phyloP scores from a whole-genome alignment of 2,329 filamentous ascomycete species.

The Fusarium udum region DNA sequence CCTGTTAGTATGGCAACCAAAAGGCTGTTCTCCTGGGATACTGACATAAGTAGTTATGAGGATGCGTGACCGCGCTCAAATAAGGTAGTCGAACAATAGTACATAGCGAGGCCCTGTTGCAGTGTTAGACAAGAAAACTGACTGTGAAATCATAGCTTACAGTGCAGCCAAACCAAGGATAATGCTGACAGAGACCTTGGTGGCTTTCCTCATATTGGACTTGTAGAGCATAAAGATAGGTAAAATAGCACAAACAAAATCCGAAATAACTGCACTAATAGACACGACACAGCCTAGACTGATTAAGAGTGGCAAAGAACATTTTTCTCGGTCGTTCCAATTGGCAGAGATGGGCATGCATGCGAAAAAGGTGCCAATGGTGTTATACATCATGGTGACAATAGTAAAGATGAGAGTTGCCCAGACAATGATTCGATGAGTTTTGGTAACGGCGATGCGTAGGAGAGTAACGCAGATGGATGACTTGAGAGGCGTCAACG shows the following conservation, averaged over 20 bases:
- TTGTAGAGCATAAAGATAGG: constrained; percentile 31
- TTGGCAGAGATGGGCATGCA: constrained; percentile 7
- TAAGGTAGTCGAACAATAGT: constrained; percentile 29
- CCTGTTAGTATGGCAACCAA: neutral
- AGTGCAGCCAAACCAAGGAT: constrained; percentile 26
- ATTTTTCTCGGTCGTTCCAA: neutral
- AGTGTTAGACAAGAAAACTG: accelerated
- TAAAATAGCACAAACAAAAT: constrained; percentile 25
- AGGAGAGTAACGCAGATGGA: constrained; percentile 29
- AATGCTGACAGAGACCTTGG: constrained; percentile 22
- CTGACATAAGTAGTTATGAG: constrained; percentile 12
- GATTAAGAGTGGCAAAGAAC: neutral
- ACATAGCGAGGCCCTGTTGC: constrained; percentile 13
- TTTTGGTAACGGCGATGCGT: constrained; percentile 21
- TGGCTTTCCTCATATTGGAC: constrained; percentile 17
- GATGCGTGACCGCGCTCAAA: constrained; percentile 1
- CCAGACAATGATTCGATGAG: constrained; percentile 26
- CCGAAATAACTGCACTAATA: neutral
- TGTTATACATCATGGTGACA: neutral
- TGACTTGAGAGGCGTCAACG: constrained; percentile 20
- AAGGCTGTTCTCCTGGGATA: accelerated
- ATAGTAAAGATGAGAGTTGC: neutral
- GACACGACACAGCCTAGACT: constrained; percentile 21
- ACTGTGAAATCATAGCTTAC: neutral
- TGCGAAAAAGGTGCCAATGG: neutral